Percentiles rank a stretch among this genome's conserved stretches.
Evolutionary conservation across 345 rosid species (phyloP).

Genomic region (Cardamine occulta): DNA sequence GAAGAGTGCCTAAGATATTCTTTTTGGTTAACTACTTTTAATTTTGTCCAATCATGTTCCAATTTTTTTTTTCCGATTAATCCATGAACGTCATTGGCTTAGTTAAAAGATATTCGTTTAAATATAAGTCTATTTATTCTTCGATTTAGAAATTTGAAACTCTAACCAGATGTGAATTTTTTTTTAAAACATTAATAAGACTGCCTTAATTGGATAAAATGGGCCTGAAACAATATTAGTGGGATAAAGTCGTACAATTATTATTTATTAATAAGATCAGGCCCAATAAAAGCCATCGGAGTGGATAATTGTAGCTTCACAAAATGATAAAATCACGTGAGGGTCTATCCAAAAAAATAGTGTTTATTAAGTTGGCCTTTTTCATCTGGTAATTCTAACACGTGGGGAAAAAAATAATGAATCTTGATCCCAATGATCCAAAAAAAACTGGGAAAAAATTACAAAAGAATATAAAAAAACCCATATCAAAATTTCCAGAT

Average conservation of each 20-base stretch:
- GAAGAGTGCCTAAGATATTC: no score
- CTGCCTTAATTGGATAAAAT: neutral
- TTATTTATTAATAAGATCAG: neutral
- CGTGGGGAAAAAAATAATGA: neutral
- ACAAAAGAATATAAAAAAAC: neutral
- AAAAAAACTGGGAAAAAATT: neutral
- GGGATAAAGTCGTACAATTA: neutral
- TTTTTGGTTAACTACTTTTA: neutral
- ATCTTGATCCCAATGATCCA: constrained; percentile 10
- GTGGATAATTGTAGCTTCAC: neutral
- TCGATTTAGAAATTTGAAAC: neutral
- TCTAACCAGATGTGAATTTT: neutral
- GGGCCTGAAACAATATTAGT: neutral
- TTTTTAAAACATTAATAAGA: neutral
- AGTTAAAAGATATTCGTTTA: neutral
- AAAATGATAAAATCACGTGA: no score
- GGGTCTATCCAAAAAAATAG: neutral
- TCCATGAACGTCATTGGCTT: neutral
- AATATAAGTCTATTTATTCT: neutral
- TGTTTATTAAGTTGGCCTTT: neutral
- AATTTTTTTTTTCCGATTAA: neutral
- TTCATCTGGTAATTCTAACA: neutral
- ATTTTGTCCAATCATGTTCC: neutral
- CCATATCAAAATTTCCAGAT: constrained; percentile 18
- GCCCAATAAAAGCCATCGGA: neutral